Evolutionary conservation across 495 filamentous ascomycete species (phyloP).

Genomic region (Annulohypoxylon nitens): DNA sequence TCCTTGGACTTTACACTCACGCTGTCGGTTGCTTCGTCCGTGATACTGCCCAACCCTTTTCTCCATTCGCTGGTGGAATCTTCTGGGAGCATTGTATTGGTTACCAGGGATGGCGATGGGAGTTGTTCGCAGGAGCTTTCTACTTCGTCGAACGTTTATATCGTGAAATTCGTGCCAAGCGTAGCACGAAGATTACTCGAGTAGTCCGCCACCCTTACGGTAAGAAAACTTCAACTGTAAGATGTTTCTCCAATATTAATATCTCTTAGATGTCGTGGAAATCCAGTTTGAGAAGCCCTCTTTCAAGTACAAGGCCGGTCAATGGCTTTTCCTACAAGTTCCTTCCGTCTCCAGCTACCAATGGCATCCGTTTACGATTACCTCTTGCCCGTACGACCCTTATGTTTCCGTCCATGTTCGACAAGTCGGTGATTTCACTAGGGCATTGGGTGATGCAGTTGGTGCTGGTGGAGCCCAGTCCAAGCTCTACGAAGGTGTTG

Average conservation of each 20-base stretch:
- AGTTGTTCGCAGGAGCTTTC: constrained; percentile 84
- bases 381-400: constrained; percentile 94
- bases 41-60: constrained; percentile 75
- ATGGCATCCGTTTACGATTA: constrained; percentile 99
- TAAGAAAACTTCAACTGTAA: constrained; percentile 58
- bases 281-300: constrained; percentile 96
- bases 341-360: constrained; percentile 88
- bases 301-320: constrained; percentile 98
- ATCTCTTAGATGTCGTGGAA: constrained; percentile 84
- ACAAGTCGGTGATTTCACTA: constrained; percentile 97
- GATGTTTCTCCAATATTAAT: constrained; percentile 47
- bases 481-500: constrained; percentile 87
- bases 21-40: constrained; percentile 96
- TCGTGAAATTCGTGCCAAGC: constrained; percentile 85
- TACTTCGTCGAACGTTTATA: constrained; percentile 93
- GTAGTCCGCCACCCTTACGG: constrained; percentile 98
- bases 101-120: constrained; percentile 98
- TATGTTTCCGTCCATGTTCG: constrained; percentile 95
- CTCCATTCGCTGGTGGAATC: constrained; percentile 80
- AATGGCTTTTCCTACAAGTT: constrained; percentile 97
- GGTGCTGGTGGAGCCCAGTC: constrained; percentile 87
- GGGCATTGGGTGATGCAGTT: constrained; percentile 87
- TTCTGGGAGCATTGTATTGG: constrained; percentile 97
- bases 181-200: constrained; percentile 88
- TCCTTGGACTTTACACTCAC: constrained; percentile 94